Conservation (phyloP, 768 basidiomycete genomes). For the Termitomyces sp. region DNA sequence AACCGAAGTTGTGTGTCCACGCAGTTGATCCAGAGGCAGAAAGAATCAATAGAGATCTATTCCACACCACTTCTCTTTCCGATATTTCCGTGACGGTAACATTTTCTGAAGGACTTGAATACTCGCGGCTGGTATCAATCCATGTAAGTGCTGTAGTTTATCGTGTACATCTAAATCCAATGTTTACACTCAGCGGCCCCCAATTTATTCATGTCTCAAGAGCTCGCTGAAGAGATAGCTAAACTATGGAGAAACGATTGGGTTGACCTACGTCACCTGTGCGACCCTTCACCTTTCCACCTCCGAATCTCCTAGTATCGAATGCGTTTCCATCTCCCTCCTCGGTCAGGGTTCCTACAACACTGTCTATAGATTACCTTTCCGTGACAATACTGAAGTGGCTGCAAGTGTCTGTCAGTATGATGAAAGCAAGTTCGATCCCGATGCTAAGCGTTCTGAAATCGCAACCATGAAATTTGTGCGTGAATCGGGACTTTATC, state of each 20-base stretch:
- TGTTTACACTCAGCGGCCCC: background rate
- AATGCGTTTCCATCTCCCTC: background rate
- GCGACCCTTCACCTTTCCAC: background rate
- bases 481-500: background rate
- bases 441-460: background rate
- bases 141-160: background rate
- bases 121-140: background rate
- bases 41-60: background rate
- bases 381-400: background rate
- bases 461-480: background rate
- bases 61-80: background rate
- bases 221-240: background rate
- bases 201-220: background rate
- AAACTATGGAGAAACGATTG: background rate
- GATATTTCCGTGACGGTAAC: no score
- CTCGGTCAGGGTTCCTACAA: background rate
- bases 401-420: background rate
- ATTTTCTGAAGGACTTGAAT: background rate
- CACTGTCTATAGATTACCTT: background rate
- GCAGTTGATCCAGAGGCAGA: background rate
- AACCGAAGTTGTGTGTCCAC: background rate
- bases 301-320: background rate
- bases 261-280: background rate
- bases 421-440: background rate
- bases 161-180: background rate